A percentile compares a stretch with the other conserved stretches of the same genome.
Evolutionary conservation across 1,139 yeast genomes (phyloP).

Genomic region (Debaryomyces robertsiae): DNA sequence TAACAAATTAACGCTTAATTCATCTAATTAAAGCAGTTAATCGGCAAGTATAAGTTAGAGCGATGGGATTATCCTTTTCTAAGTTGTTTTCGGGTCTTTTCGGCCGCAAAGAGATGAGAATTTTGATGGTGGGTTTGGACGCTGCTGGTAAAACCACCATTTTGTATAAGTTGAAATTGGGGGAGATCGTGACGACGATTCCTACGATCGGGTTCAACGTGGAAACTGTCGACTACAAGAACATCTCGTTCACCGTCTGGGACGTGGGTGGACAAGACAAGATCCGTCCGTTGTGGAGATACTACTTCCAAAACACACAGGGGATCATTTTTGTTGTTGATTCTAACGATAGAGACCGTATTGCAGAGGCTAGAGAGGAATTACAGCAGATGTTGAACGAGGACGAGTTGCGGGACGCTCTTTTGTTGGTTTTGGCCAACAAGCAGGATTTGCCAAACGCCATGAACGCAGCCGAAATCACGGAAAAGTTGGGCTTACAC

Average conservation of each 20-base stretch:
- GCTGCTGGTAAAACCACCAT: constrained; percentile 50
- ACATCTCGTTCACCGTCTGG: constrained; percentile 46
- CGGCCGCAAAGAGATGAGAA: constrained; percentile 48
- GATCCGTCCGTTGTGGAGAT: constrained; percentile 48
- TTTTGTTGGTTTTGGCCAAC: constrained; percentile 44
- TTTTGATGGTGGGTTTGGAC: constrained; percentile 47
- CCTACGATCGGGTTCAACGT: constrained; percentile 48
- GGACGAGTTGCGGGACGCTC: constrained; percentile 46
- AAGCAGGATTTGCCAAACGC: constrained; percentile 49
- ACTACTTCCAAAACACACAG: constrained; percentile 46
- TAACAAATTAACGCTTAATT: constrained; percentile 9
- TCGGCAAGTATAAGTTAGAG: constrained; percentile 9
- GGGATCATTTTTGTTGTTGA: constrained; percentile 46
- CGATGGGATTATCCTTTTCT: constrained; percentile 41
- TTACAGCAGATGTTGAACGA: constrained; percentile 48
- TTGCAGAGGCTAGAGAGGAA: constrained; percentile 48
- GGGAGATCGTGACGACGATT: constrained; percentile 45
- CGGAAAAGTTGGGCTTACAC: constrained; percentile 46
- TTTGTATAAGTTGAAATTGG: constrained; percentile 44
- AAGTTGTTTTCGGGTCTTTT: constrained; percentile 39
- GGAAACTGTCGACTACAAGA: constrained; percentile 46
- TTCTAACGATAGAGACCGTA: constrained; percentile 48
- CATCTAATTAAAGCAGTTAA: constrained; percentile 8
- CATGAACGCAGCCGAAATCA: constrained; percentile 48
- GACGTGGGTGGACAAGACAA: constrained; percentile 50